Evolutionary conservation across 129 eudicot genomes (phyloP).

Genomic region (Dittrichia graveolens): DNA sequence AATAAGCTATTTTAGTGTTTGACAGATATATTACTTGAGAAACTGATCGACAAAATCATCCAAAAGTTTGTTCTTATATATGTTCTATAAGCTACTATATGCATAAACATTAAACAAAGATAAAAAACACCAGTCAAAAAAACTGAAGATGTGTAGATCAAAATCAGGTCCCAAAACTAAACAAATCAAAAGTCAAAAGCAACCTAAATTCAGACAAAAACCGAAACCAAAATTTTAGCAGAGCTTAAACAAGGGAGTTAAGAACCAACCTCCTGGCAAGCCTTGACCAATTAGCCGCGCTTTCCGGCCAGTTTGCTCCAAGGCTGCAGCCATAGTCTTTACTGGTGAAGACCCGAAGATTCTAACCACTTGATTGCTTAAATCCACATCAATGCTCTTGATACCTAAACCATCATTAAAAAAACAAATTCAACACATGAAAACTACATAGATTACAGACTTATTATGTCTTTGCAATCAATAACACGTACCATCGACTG

Average conservation of each 20-base stretch:
- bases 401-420: conserved; percentile 48
- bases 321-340: conserved; percentile 83
- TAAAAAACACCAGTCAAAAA: neutral
- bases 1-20: too few relatives aligned
- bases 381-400: conserved; percentile 81
- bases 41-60: too few relatives aligned
- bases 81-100: neutral
- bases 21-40: too few relatives aligned
- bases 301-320: conserved; percentile 88
- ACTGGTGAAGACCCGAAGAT: conserved; percentile 85
- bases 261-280: conserved; percentile 75
- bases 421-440: neutral
- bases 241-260: neutral
- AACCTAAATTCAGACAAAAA: neutral
- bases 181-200: neutral
- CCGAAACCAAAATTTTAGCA: neutral
- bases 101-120: neutral
- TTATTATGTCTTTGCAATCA: neutral
- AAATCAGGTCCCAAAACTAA: neutral
- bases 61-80: too few relatives aligned
- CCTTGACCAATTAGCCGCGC: conserved; percentile 94
- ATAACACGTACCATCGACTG: conserved; percentile 60
- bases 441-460: neutral
- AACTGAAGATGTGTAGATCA: neutral
- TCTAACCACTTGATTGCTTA: conserved; percentile 90